A percentile compares a stretch with the other conserved stretches of the same genome.
phyloP scores from a whole-genome alignment of 129 eudicot species.

The Flaveria linearis region DNA sequence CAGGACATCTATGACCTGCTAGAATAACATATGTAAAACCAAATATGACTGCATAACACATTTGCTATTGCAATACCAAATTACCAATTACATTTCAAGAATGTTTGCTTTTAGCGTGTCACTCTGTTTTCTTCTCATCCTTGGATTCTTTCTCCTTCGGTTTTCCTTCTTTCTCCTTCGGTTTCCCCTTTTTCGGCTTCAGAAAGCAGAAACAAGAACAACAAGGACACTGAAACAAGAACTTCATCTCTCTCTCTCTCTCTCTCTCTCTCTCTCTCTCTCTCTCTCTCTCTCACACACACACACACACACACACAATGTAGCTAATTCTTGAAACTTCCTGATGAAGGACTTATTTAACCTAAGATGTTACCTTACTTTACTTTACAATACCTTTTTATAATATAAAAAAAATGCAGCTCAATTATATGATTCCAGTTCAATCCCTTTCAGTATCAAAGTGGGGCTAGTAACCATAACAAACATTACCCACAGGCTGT shows the following conservation, averaged over 20 bases:
- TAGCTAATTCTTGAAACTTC: constrained; percentile 5
- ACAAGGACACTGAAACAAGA: constrained; percentile 93
- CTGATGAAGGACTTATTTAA: constrained; percentile 7
- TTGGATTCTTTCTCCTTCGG: constrained; percentile 33
- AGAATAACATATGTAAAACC: background rate
- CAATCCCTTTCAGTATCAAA: constrained; percentile 34
- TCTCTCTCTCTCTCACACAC: too few species aligned
- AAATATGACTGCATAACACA: constrained; percentile 12
- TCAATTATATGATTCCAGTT: constrained; percentile 37
- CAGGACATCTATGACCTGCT: constrained; percentile 16
- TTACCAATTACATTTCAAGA: constrained; percentile 12
- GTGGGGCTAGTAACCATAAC: constrained; percentile 32
- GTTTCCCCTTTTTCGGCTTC: constrained; percentile 74
- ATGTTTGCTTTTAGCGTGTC: constrained; percentile 1
- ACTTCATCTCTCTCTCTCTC: constrained; percentile 60
- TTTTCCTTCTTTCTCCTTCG: constrained; percentile 46
- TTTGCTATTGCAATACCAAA: constrained; percentile 9
- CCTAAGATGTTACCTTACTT: constrained; percentile 28
- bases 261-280: constrained; percentile 29
- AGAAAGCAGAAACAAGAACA: constrained; percentile 94
- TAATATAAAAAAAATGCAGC: constrained; percentile 23
- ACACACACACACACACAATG: constrained; percentile 8
- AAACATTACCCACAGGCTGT: constrained; percentile 38
- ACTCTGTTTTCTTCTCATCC: constrained; percentile 41
- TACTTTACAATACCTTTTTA: constrained; percentile 25